Percentiles rank a stretch among this genome's conserved stretches.
These are phyloP conservation scores for Alternaria sp. DNA, from an alignment of 2,329 filamentous ascomycete genomes.

Conservation along the genomic window DNA sequence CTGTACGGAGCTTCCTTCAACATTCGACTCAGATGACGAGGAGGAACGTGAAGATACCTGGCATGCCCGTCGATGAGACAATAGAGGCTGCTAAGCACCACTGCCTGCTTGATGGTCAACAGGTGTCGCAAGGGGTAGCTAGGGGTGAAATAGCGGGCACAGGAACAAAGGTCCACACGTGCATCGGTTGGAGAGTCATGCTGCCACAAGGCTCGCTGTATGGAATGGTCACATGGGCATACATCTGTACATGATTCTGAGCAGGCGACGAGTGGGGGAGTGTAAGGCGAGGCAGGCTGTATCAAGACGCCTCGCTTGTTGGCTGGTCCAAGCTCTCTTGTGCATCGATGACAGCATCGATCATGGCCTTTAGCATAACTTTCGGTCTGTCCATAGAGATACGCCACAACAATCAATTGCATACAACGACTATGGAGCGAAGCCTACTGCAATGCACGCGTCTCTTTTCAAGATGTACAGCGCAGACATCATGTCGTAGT, in stretches of 20 bases:
- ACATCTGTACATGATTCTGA: neutral
- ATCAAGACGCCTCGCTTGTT: neutral
- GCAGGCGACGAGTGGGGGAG: neutral
- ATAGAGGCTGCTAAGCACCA: neutral
- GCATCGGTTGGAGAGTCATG: neutral
- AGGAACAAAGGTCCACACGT: neutral
- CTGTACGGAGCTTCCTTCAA: conserved; percentile 31
- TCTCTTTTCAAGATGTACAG: conserved; percentile 15
- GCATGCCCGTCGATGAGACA: neutral
- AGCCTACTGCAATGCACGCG: conserved; percentile 23
- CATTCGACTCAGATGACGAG: conserved; percentile 36
- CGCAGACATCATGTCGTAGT: neutral
- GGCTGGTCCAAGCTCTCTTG: conserved; percentile 9
- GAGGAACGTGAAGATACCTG: conserved; percentile 16
- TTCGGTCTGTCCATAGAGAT: conserved; percentile 1
- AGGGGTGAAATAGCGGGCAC: neutral
- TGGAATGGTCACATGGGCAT: neutral
- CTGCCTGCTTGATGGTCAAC: neutral
- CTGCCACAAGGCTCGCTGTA: neutral
- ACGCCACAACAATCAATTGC: conserved; percentile 9
- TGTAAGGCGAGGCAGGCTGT: neutral
- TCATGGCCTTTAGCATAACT: conserved; percentile 4
- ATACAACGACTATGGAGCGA: conserved; percentile 24
- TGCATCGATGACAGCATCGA: conserved; percentile 18
- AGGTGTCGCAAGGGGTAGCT: neutral